Base-by-base conservation (phyloP, 1,139 yeast genomes). In the Magnusiomyces sp. region DNA sequence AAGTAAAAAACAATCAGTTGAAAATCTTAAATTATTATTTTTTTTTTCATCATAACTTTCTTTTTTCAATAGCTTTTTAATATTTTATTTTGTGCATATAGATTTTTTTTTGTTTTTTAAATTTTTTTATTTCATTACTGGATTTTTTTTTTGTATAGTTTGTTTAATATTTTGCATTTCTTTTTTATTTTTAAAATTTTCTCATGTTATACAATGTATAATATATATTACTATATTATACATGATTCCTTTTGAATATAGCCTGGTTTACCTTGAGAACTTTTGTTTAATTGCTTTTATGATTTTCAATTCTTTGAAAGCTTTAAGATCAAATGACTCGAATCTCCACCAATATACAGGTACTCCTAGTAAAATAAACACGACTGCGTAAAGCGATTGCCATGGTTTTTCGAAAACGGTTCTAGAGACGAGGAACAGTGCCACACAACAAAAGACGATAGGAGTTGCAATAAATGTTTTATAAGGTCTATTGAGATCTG, bases 381-480 rank as follows among this genome's bases (percentile, higher is more conserved):
- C 43, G 13, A 56, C 55, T 5, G 63, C 68, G 40, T 59, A 59
- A n/a, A 59, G 47, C 2, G 64, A 58, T 47, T 64, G 61, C 5
- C 65, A 32, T 13, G 74, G 73, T 42, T 64, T 62, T 37, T 66
- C 67, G 49, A 68, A 58, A 3, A 66, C 52, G 0, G 72, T 67
- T 13, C 71, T 51, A 1, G 66, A 58, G 2, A 70, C 62, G 17
- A 70, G 59, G 49, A 66, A 68, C 23, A 64, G 54, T 1, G 74
- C 69, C 9, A 70, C 71, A 37, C 68, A 59, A 51, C 71, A 64
- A 53, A 70, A 70, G 34, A 65, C 19, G 11, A 70, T 55, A 1
- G 74, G 74, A 2, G 72, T 68, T 11, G 61, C 53, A 19, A 69
- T 61, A 58, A 62, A 68, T 0, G 70, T 65, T 49, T 62, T 62